These are phyloP conservation scores for Fusarium nygamai DNA, from an alignment of 2,329 filamentous ascomycete genomes.

Conservation along the genomic window DNA sequence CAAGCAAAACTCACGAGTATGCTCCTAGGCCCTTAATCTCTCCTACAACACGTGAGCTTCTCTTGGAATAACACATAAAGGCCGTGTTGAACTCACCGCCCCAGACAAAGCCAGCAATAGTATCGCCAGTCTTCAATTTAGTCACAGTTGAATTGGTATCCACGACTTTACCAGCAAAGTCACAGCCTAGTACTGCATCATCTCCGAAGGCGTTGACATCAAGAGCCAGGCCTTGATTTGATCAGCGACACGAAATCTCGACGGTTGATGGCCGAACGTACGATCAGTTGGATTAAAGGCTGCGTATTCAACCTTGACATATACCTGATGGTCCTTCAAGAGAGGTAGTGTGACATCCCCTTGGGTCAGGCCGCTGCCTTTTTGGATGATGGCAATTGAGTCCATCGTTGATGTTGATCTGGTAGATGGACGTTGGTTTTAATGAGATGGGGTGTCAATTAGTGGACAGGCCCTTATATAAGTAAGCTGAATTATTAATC, in stretches of 20 bases:
- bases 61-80: fast-evolving
- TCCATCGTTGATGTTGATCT: neutral
- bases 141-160: conserved; percentile 39
- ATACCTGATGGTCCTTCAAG: conserved; percentile 31
- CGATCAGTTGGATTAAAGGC: conserved; percentile 44
- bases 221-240: conserved; percentile 41
- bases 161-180: conserved; percentile 50
- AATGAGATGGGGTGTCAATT: neutral
- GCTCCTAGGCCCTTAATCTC: conserved; percentile 47
- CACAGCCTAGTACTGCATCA: conserved; percentile 48
- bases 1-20: conserved; percentile 34
- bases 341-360: neutral
- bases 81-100: conserved; percentile 31
- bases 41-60: conserved; percentile 6
- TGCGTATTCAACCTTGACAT: conserved; percentile 35
- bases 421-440: neutral
- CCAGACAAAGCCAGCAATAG: conserved; percentile 41
- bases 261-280: neutral
- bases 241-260: neutral
- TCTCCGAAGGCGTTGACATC: conserved; percentile 52
- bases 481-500: neutral
- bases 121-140: conserved; percentile 20
- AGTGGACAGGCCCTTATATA: neutral
- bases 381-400: conserved; percentile 15
- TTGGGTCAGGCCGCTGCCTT: neutral